Base-by-base conservation (phyloP, 148 eudicot species). In the Bassia scoparia region DNA sequence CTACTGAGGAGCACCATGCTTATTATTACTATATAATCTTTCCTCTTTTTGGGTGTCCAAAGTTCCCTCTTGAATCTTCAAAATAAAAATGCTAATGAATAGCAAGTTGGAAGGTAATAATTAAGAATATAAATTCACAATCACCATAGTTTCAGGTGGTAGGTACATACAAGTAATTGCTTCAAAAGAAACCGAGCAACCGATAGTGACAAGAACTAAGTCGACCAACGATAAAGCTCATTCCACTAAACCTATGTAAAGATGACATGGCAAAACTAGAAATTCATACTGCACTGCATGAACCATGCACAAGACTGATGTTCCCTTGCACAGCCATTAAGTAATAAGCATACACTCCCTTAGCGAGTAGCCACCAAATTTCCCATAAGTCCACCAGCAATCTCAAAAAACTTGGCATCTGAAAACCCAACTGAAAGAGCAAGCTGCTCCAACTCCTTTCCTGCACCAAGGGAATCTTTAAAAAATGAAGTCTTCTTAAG, bases 381-480 rank as follows among this genome's bases (percentile, higher is more conserved):
- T 34, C 98, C 93, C 97, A 91, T 91, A 31, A 87, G 79, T 71
- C 98, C 97, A 65, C 87, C 89, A 50, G 80, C 96, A 74, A 87
- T 83, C 85, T 91, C 93, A 61, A 78, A 91, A 83, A 82, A 83
- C 74, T 76, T 88, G 73, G 93, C 93, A 73, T 69, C 75, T 3
- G 86, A 81, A 86, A 91, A 91, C 64, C 98, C 97, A 50, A 55
- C 79, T 73, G 71, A 80, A 66, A 86, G 73, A 72, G 96, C 97
- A 52, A 94, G 87, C 79, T 86, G 78, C 86, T 94, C 96, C 69
- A 91, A 78, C 67, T 94, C 96, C 69, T 86, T 72, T 44, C 96
- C 98, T 91, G 88, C 78, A 76, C 56, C 67, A 34, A 69, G 55
- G 27, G 58, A 49, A 49, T 52, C 33, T 68, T 63, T 37, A 59